Conservation (phyloP, 2,329 filamentous ascomycete species). For the Penicillium sp. region DNA sequence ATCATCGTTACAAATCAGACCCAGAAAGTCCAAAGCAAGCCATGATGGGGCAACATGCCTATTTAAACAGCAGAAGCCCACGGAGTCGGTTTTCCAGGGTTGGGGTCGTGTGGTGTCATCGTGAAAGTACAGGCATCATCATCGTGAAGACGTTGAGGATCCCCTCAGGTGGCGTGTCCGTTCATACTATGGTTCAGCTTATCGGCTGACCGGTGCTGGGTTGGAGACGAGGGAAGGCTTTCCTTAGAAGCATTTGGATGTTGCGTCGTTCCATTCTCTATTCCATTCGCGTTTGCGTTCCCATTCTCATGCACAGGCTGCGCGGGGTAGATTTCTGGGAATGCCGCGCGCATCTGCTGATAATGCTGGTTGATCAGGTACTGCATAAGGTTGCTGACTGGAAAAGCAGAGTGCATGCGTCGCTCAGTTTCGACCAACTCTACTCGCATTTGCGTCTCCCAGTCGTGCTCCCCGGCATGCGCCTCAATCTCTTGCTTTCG, state of each 20-base stretch:
- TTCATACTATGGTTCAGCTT: slow-evolving; percentile 1
- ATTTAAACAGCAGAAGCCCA: slow-evolving; percentile 1
- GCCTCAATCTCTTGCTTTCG: slow-evolving; percentile 21
- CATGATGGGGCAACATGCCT: too few species aligned
- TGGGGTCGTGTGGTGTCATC: not conserved
- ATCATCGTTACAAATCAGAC: too few species aligned
- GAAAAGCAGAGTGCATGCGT: slow-evolving; percentile 23
- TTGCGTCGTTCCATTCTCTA: too few species aligned
- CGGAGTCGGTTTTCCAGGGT: not conserved
- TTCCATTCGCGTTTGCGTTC: not conserved
- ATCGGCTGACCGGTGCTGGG: not conserved
- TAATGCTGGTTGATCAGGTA: slow-evolving; percentile 23
- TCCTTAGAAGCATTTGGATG: not conserved
- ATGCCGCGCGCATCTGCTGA: slow-evolving; percentile 25
- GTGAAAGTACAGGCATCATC: slow-evolving; percentile 4
- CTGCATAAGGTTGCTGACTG: slow-evolving; percentile 25
- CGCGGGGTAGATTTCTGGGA: slow-evolving; percentile 20
- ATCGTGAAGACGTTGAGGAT: not conserved
- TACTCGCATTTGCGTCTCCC: slow-evolving; percentile 26
- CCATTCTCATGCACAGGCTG: slow-evolving; percentile 1
- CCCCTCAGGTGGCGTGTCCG: slow-evolving; percentile 3
- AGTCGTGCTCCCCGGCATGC: slow-evolving; percentile 25
- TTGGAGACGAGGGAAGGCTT: not conserved
- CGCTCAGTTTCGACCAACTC: slow-evolving; percentile 24
- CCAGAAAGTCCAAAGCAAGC: too few species aligned